These are phyloP conservation scores for Sphagnum fallax DNA, from an alignment of 228 moss, liverwort and hornwort species.

Conservation along the genomic window DNA sequence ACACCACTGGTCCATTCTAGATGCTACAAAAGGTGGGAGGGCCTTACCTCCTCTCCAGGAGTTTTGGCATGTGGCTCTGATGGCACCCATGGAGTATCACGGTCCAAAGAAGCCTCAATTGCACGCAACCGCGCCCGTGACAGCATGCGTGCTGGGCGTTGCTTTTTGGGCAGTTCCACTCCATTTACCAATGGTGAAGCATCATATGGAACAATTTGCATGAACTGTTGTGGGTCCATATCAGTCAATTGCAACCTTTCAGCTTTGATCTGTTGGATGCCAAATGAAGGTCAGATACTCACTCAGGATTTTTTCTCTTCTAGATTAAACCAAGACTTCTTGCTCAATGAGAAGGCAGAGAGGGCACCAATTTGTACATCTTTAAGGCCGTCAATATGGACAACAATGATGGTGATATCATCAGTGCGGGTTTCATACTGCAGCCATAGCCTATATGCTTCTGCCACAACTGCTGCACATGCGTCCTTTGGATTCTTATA, in stretches of 20 bases:
- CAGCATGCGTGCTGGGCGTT: slow-evolving; percentile 38
- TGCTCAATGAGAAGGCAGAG: no score
- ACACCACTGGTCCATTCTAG: no score
- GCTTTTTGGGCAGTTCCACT: slow-evolving; percentile 19
- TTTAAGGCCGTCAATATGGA: slow-evolving; percentile 67
- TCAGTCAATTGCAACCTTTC: slow-evolving; percentile 5
- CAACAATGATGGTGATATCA: slow-evolving; percentile 92
- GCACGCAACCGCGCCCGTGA: slow-evolving; percentile 20
- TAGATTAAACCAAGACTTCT: no score
- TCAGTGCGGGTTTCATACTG: slow-evolving; percentile 94
- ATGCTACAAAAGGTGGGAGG: neutral
- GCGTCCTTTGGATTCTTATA: slow-evolving; percentile 91
- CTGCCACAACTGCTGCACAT: slow-evolving; percentile 86
- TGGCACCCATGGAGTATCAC: slow-evolving; percentile 10
- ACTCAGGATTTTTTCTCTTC: no score
- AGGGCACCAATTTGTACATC: slow-evolving; percentile 22
- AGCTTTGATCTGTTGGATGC: slow-evolving; percentile 28
- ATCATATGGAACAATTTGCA: slow-evolving; percentile 1
- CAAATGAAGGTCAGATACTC: neutral
- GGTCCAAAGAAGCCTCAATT: slow-evolving; percentile 12
- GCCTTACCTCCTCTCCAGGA: slow-evolving; percentile 21
- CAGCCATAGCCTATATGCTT: slow-evolving; percentile 91
- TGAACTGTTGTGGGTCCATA: neutral
- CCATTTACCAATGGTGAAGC: slow-evolving; percentile 17
- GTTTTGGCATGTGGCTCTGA: slow-evolving; percentile 7